Percentiles rank a stretch among this genome's conserved stretches.
These are phyloP conservation scores for Pelargonium cotyledonis DNA, from an alignment of 441 rosid species.

Conservation along the genomic window DNA sequence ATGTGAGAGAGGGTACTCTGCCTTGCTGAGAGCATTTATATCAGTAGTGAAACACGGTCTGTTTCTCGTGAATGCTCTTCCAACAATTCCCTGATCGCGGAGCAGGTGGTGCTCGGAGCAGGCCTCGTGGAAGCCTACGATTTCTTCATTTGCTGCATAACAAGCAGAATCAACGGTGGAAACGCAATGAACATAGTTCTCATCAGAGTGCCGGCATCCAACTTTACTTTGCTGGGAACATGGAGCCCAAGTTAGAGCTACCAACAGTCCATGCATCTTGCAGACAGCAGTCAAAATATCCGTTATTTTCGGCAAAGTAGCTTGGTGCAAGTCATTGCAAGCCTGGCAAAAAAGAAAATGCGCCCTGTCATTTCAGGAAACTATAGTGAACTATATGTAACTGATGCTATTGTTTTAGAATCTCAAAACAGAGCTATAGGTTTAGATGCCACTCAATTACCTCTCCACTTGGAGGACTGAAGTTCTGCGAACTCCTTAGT, in stretches of 20 bases:
- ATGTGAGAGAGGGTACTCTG: slow-evolving; percentile 73
- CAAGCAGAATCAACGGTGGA: slow-evolving; percentile 75
- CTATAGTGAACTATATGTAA: slow-evolving; percentile 11
- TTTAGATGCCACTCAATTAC: slow-evolving; percentile 29
- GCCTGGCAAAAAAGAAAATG: slow-evolving; percentile 43
- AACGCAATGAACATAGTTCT: slow-evolving; percentile 49
- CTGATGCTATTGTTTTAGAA: background rate
- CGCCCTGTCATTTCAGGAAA: slow-evolving; percentile 19
- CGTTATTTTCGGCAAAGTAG: slow-evolving; percentile 49
- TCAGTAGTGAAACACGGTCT: slow-evolving; percentile 54
- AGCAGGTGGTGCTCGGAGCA: slow-evolving; percentile 77
- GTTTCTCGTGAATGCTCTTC: slow-evolving; percentile 48
- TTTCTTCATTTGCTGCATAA: slow-evolving; percentile 42
- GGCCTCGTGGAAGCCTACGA: slow-evolving; percentile 49
- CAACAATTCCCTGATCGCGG: slow-evolving; percentile 66
- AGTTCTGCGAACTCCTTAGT: slow-evolving; percentile 58
- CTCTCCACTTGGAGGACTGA: slow-evolving; percentile 46
- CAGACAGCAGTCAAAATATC: slow-evolving; percentile 57
- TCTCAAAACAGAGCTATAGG: background rate
- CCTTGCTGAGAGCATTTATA: slow-evolving; percentile 44
- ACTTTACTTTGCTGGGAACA: slow-evolving; percentile 54
- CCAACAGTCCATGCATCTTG: slow-evolving; percentile 46
- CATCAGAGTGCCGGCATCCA: slow-evolving; percentile 64
- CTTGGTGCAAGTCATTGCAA: slow-evolving; percentile 41
- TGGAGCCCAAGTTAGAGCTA: slow-evolving; percentile 88